A percentile compares a stretch with the other conserved stretches of the same genome.
Evolutionary conservation across 2,329 filamentous ascomycete species (phyloP).

Genomic region (Colletotrichum sp.): DNA sequence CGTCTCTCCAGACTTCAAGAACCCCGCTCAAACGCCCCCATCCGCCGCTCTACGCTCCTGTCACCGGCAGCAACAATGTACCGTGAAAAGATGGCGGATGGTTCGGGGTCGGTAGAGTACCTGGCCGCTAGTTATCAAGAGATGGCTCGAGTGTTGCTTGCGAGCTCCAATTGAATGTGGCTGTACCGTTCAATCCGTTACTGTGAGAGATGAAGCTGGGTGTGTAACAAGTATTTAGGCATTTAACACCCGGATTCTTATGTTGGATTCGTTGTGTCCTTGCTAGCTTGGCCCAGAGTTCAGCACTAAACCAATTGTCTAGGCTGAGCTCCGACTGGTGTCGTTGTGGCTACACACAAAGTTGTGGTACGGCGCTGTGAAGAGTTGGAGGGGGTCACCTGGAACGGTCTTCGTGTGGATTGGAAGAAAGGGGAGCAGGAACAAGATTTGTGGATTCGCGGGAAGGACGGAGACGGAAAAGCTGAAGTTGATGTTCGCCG

Average conservation of each 20-base stretch:
- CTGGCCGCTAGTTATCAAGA: neutral
- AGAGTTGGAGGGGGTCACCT: neutral
- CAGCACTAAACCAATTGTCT: neutral
- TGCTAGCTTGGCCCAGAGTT: neutral
- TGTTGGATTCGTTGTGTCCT: neutral
- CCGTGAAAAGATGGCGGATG: neutral
- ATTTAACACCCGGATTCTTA: neutral
- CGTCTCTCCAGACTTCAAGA: neutral
- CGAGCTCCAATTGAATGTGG: neutral
- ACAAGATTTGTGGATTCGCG: neutral
- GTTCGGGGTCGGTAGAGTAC: neutral
- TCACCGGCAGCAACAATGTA: neutral
- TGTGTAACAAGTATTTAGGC: neutral
- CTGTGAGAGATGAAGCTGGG: neutral
- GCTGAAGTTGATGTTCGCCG: slow-evolving; percentile 10
- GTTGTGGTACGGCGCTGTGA: neutral
- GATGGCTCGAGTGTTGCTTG: neutral
- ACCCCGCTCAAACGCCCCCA: neutral
- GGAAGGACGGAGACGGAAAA: slow-evolving; percentile 5
- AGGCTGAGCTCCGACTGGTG: neutral
- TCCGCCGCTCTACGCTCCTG: neutral
- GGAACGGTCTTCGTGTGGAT: neutral
- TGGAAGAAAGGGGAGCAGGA: neutral
- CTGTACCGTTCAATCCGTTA: neutral
- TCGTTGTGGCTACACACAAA: neutral